A percentile compares a stretch with the other conserved stretches of the same genome.
Evolutionary conservation across 1,284 basidiomycete species (phyloP).

Genomic region (Athelia psychrophila): DNA sequence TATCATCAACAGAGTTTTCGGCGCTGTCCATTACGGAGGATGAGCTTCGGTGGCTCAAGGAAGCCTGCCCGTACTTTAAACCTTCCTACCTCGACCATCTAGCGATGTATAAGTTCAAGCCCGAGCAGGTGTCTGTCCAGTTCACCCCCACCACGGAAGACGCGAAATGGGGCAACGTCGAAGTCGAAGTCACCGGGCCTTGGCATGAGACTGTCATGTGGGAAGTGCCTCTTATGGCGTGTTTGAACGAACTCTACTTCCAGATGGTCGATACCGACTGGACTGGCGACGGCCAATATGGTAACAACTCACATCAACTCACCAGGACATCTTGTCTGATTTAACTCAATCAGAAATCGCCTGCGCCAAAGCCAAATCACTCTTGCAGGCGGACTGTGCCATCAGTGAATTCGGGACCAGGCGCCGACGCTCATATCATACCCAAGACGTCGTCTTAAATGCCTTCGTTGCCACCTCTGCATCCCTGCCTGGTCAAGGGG

Average conservation of each 20-base stretch:
- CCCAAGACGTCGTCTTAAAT: conserved; percentile 79
- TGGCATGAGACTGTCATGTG: conserved; percentile 95
- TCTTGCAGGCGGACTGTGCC: conserved; percentile 70
- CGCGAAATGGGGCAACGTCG: conserved; percentile 62
- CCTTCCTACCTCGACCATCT: conserved; percentile 80
- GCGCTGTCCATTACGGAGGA: conserved; percentile 56
- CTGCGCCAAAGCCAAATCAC: conserved; percentile 64
- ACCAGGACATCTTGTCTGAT: not conserved
- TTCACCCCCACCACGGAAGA: conserved; percentile 59
- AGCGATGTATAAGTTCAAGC: conserved; percentile 69
- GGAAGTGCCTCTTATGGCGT: conserved; percentile 95
- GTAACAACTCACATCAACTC: conserved; percentile 33
- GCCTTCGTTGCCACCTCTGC: conserved; percentile 65
- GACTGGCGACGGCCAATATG: conserved; percentile 79
- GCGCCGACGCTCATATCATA: conserved; percentile 75
- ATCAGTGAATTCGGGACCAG: conserved; percentile 96
- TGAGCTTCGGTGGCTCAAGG: conserved; percentile 71
- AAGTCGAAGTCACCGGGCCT: conserved; percentile 71
- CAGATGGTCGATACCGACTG: conserved; percentile 74
- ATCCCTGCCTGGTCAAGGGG: conserved; percentile 51
- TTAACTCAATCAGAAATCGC: conserved; percentile 48
- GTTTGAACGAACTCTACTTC: conserved; percentile 80
- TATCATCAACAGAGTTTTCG: conserved; percentile 54
- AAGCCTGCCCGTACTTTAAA: conserved; percentile 77
- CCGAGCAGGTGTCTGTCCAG: conserved; percentile 72